Percentiles rank a stretch among this genome's conserved stretches.
phyloP scores from a whole-genome alignment of 495 filamentous ascomycete species.

The Rostrohypoxylon terebratum region DNA sequence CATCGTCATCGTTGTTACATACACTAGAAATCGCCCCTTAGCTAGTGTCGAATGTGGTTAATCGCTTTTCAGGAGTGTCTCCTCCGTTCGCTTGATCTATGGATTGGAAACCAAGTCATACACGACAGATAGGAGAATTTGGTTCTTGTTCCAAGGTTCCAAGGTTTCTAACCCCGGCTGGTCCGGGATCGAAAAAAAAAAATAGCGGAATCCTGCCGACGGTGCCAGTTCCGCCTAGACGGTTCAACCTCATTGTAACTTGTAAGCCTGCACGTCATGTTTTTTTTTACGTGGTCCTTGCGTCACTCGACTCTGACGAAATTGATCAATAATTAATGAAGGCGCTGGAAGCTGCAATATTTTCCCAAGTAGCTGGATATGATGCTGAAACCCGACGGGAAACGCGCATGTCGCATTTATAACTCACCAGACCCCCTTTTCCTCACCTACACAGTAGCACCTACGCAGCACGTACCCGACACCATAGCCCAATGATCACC shows the following conservation, averaged over 20 bases:
- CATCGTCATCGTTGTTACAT: slow-evolving; percentile 14
- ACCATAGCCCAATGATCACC: slow-evolving; percentile 30
- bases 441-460: slow-evolving; percentile 2
- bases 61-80: slow-evolving; percentile 1
- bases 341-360: not conserved
- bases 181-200: not conserved
- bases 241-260: slow-evolving; percentile 37
- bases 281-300: slow-evolving; percentile 27
- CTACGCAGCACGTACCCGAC: slow-evolving; percentile 1
- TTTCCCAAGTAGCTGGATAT: slow-evolving; percentile 7
- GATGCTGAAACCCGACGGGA: slow-evolving; percentile 21
- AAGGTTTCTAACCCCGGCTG: not conserved
- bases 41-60: slow-evolving; percentile 5
- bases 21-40: slow-evolving; percentile 24
- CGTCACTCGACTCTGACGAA: slow-evolving; percentile 10
- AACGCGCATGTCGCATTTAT: slow-evolving; percentile 21
- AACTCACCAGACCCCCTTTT: slow-evolving; percentile 45
- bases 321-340: not conserved
- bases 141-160: not conserved
- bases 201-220: slow-evolving; percentile 2
- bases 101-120: not conserved
- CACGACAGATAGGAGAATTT: not conserved
- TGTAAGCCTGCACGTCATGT: slow-evolving; percentile 41
- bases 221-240: slow-evolving; percentile 15
- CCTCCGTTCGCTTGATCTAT: slow-evolving; percentile 5